Evolutionary conservation across 2,329 filamentous ascomycete genomes (phyloP), one percentile per base, ranked within the genome.

Genomic region (Eutypella sp.): DNA sequence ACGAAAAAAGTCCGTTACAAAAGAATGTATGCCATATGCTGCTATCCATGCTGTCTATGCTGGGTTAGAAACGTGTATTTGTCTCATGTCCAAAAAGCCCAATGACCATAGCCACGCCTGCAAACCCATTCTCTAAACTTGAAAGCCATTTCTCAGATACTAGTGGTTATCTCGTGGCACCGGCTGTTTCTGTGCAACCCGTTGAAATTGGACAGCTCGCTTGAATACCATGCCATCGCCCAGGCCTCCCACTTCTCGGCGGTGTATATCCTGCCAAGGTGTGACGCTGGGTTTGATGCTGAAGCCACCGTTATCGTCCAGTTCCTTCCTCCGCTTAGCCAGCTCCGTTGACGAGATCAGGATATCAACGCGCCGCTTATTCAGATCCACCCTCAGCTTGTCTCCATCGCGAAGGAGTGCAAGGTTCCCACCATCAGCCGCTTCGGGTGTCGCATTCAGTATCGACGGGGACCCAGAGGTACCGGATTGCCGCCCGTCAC

Each of bases 381-480:
- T 68, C 45, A 79, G 57, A 50, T 79, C 75, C 5, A 79, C 71
- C 4, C 76, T 62, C 18, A 79, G 52, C 40, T 58, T 58, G 53
- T 79, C 76, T n/a, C 75, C 74, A 53, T 78, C 70, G 13, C 58
- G 58, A 18, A 79, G 57, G 18, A 79, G 64, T 4, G 72, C 74
- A 18, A 79, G 62, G 44, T 78, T 78, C 1, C 76, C 75, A 7
- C 74, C 75, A 9, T 71, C 72, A 2, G 75, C 74, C 11, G 76
- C 75, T 57, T 79, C 76, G 7, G 76, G 75, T 38, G 69, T 75
- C 2, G 74, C 75, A 48, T 79, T 78, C n/a, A 79, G 59, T 42
- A 79, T 78, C 0, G 73, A 76, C 1, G 75, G 76, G 3, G 71
- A 75, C 0, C 71, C 74, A 3, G 75, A 78, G 3, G 76, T 79